Evolutionary conservation across 306 rosid genomes (phyloP).

Genomic region (Hippophae gyantsensis): DNA sequence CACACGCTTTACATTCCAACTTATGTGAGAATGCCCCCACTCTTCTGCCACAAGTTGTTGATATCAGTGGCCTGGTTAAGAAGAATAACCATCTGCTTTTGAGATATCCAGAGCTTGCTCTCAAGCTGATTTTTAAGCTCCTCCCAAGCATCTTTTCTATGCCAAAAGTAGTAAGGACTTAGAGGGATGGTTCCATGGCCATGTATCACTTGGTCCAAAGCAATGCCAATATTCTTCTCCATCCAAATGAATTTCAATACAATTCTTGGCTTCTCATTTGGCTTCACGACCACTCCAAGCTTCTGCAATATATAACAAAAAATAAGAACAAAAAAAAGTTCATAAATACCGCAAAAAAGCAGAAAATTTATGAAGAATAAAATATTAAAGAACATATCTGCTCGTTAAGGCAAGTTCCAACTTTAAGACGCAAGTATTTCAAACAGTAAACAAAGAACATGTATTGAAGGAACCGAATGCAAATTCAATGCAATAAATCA

Average conservation of each 20-base stretch:
- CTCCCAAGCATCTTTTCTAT: slow-evolving; percentile 98
- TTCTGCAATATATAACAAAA: slow-evolving; percentile 35
- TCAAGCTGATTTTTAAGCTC: slow-evolving; percentile 91
- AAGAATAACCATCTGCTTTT: slow-evolving; percentile 93
- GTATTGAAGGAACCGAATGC: too few species aligned
- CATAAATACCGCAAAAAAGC: not conserved
- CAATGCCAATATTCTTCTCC: slow-evolving; percentile 97
- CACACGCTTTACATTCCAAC: slow-evolving; percentile 9
- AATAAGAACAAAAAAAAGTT: not conserved
- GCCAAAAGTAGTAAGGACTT: slow-evolving; percentile 98
- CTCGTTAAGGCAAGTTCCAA: too few species aligned
- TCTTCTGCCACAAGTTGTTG: slow-evolving; percentile 97
- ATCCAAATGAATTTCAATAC: slow-evolving; percentile 93
- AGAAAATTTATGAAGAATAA: not conserved
- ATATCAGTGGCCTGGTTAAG: slow-evolving; percentile 97
- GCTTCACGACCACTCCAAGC: slow-evolving; percentile 84
- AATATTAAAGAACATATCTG: not conserved
- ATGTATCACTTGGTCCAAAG: slow-evolving; percentile 68
- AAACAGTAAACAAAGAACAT: too few species aligned
- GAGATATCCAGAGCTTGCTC: slow-evolving; percentile 97
- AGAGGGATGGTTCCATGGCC: slow-evolving; percentile 84
- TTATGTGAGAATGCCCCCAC: slow-evolving; percentile 80
- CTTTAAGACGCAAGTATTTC: too few species aligned
- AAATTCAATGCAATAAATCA: too few species aligned
- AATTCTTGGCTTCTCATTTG: slow-evolving; percentile 63